Conservation (phyloP, 305 asterid genomes). For the Petunia hybrid region DNA sequence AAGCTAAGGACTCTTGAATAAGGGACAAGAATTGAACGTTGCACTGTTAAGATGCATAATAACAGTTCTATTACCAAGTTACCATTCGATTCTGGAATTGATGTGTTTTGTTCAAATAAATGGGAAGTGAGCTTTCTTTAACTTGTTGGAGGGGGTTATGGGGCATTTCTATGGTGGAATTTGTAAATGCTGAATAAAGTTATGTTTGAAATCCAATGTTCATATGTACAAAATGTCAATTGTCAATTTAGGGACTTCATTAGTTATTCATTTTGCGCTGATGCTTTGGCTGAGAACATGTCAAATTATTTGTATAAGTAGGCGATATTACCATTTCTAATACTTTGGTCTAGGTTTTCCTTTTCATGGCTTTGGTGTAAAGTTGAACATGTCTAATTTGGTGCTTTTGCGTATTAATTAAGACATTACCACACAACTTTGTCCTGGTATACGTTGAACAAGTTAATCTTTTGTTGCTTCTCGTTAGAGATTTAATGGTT, state of each 20-base stretch:
- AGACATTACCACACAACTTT: not conserved
- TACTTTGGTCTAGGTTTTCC: not conserved
- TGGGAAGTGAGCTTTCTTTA: not conserved
- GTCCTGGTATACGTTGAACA: not conserved
- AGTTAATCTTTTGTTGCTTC: not conserved
- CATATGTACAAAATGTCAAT: not conserved
- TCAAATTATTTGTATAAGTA: no score
- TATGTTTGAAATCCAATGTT: not conserved
- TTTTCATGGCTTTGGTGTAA: no score
- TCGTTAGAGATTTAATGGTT: not conserved
- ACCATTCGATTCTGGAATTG: not conserved
- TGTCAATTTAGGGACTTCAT: not conserved
- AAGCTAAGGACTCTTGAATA: not conserved
- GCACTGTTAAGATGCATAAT: not conserved
- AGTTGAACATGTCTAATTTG: not conserved
- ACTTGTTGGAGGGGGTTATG: not conserved
- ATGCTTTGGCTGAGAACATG: not conserved
- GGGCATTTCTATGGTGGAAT: not conserved
- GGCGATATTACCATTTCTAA: not conserved
- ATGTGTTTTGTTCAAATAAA: not conserved
- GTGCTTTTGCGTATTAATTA: no score
- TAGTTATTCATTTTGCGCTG: not conserved
- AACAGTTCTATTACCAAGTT: not conserved
- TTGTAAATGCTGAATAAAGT: constrained; percentile 10
- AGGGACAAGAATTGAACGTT: not conserved